Percentiles rank a stretch among this genome's conserved stretches.
These are phyloP conservation scores for Auricularia sp. DNA, from an alignment of 768 basidiomycete species.

Conservation along the genomic window DNA sequence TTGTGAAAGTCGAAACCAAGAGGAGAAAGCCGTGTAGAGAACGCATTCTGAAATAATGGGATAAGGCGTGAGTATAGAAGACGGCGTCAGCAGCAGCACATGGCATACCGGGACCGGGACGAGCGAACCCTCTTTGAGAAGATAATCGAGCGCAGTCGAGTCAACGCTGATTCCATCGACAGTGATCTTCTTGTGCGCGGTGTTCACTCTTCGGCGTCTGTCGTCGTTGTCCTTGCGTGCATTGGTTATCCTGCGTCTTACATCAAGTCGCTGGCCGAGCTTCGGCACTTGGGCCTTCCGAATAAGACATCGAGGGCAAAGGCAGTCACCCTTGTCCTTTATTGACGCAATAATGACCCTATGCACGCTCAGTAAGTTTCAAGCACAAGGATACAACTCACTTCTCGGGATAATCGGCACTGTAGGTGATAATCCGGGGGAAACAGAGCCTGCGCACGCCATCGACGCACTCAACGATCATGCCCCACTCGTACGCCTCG, in stretches of 20 bases:
- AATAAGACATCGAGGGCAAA: slow-evolving; percentile 22
- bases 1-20: slow-evolving; percentile 18
- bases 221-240: not conserved
- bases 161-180: not conserved
- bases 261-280: not conserved
- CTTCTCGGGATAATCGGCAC: slow-evolving; percentile 31
- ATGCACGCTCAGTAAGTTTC: not conserved
- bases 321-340: slow-evolving; percentile 21
- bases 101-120: not conserved
- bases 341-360: slow-evolving; percentile 21
- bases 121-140: not conserved
- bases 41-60: slow-evolving; percentile 19
- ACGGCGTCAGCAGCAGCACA: too few species aligned
- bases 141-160: not conserved
- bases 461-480: not conserved
- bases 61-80: not conserved
- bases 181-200: not conserved
- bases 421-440: slow-evolving; percentile 24
- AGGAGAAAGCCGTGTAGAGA: slow-evolving; percentile 15
- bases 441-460: slow-evolving; percentile 8
- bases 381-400: slow-evolving; percentile 9
- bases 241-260: not conserved
- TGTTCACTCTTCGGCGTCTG: slow-evolving; percentile 6
- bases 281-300: slow-evolving; percentile 9
- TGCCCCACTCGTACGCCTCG: not conserved